These are phyloP conservation scores for Tricholoma sp. DNA, from an alignment of 768 basidiomycete genomes.

Conservation along the genomic window DNA sequence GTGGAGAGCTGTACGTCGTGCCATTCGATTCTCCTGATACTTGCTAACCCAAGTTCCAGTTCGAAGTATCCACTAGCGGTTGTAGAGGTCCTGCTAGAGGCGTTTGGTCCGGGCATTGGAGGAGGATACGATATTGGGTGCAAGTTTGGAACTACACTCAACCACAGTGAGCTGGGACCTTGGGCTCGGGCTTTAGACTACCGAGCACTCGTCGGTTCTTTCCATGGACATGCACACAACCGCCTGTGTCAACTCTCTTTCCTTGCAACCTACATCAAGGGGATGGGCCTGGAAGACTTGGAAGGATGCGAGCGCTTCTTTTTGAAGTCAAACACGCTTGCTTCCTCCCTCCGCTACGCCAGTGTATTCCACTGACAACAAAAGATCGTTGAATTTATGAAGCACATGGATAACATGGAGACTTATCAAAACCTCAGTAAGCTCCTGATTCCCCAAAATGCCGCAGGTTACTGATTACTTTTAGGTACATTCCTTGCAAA, in stretches of 20 bases:
- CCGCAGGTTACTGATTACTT: not conserved
- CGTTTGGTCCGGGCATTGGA: constrained; percentile 10
- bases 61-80: constrained; percentile 24
- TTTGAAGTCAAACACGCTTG: constrained; percentile 21
- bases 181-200: constrained; percentile 1
- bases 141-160: constrained; percentile 19
- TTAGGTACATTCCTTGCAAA: not conserved
- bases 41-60: constrained; percentile 7
- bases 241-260: constrained; percentile 19
- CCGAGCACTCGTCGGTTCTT: constrained; percentile 12
- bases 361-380: constrained; percentile 19
- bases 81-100: constrained; percentile 10
- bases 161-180: constrained; percentile 13
- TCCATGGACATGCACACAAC: constrained; percentile 26
- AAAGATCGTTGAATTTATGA: constrained; percentile 14
- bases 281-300: constrained; percentile 24
- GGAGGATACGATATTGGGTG: constrained; percentile 26
- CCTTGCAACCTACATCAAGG: constrained; percentile 21
- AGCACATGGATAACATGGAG: constrained; percentile 5
- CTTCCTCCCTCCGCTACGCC: constrained; percentile 12
- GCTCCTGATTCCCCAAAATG: not conserved
- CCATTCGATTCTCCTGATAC: not conserved
- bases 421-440: constrained; percentile 8
- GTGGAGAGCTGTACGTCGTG: constrained; percentile 21
- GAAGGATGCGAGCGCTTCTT: constrained; percentile 26